Percentiles rank a stretch among this genome's conserved stretches.
These are phyloP conservation scores for Tolypocladium amazonense DNA, from an alignment of 2,329 filamentous ascomycete species.

Conservation along the genomic window DNA sequence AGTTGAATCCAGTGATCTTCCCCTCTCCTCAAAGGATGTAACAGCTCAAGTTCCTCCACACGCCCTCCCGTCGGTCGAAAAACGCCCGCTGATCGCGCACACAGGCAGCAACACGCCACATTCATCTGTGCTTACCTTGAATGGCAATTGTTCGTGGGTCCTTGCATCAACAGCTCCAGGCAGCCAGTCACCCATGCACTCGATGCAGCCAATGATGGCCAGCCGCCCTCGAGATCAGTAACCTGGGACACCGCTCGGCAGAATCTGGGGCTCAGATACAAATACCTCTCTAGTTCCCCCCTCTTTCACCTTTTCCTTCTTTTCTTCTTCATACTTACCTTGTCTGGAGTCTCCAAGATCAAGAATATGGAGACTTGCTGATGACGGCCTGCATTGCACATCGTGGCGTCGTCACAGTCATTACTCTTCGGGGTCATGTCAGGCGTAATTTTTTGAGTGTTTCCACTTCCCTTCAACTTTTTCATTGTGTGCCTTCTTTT, in stretches of 20 bases:
- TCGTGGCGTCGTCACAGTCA: slow-evolving; percentile 34
- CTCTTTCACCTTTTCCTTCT: slow-evolving; percentile 7
- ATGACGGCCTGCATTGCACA: slow-evolving; percentile 43
- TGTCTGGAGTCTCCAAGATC: slow-evolving; percentile 30
- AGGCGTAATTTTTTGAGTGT: slow-evolving; percentile 40
- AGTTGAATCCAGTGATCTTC: neutral
- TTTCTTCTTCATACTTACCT: slow-evolving; percentile 42
- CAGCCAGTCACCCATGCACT: neutral
- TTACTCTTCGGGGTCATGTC: slow-evolving; percentile 41
- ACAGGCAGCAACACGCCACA: neutral
- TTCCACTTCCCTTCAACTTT: slow-evolving; percentile 7
- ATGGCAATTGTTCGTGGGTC: neutral
- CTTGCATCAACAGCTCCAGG: neutral
- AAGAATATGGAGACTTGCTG: slow-evolving; percentile 27
- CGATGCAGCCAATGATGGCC: neutral
- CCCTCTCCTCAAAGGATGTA: neutral
- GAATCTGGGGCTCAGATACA: slow-evolving; percentile 3
- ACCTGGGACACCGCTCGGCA: slow-evolving; percentile 5
- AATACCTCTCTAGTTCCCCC: neutral
- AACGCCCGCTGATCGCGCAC: neutral
- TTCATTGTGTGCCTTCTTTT: slow-evolving; percentile 31
- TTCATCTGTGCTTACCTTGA: neutral
- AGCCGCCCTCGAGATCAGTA: neutral
- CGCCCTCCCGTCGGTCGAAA: neutral
- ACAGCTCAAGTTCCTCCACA: neutral